phyloP scores from a whole-genome alignment of 768 basidiomycete species.

The Boletus subparvulus region DNA sequence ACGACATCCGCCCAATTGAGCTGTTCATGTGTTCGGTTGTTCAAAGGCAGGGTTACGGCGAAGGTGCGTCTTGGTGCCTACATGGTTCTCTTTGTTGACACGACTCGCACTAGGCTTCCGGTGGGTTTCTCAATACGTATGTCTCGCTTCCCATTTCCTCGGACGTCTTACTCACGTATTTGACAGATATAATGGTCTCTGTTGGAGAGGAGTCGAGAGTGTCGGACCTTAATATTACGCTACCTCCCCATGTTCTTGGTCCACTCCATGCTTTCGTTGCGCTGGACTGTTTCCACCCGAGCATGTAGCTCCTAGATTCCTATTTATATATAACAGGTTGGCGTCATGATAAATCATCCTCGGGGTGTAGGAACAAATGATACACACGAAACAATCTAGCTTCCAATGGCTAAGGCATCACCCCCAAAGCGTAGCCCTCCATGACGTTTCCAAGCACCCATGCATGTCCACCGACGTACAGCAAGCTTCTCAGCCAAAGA shows the following conservation, averaged over 20 bases:
- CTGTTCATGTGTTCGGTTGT: slow-evolving; percentile 99
- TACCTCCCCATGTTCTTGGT: slow-evolving; percentile 23
- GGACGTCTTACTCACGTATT: slow-evolving; percentile 5
- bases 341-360: not conserved
- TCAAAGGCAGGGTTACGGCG: slow-evolving; percentile 97
- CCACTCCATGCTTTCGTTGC: slow-evolving; percentile 18
- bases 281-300: slow-evolving; percentile 7
- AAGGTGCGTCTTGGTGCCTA: slow-evolving; percentile 52
- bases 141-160: slow-evolving; percentile 25
- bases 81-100: slow-evolving; percentile 5
- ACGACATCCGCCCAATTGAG: slow-evolving; percentile 96
- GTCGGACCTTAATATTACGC: slow-evolving; percentile 15
- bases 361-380: not conserved
- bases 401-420: not conserved
- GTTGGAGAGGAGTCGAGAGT: slow-evolving; percentile 2
- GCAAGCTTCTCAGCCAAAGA: slow-evolving; percentile 77
- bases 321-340: slow-evolving; percentile 18
- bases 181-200: slow-evolving; percentile 26
- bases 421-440: slow-evolving; percentile 36
- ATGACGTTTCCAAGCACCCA: slow-evolving; percentile 77
- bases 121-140: slow-evolving; percentile 96
- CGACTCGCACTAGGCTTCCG: slow-evolving; percentile 64
- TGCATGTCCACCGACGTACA: slow-evolving; percentile 72
- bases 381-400: not conserved
- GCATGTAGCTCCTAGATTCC: slow-evolving; percentile 23